Evolutionary conservation across 2,329 filamentous ascomycete species (phyloP).

Genomic region (Hysterium pulicare): DNA sequence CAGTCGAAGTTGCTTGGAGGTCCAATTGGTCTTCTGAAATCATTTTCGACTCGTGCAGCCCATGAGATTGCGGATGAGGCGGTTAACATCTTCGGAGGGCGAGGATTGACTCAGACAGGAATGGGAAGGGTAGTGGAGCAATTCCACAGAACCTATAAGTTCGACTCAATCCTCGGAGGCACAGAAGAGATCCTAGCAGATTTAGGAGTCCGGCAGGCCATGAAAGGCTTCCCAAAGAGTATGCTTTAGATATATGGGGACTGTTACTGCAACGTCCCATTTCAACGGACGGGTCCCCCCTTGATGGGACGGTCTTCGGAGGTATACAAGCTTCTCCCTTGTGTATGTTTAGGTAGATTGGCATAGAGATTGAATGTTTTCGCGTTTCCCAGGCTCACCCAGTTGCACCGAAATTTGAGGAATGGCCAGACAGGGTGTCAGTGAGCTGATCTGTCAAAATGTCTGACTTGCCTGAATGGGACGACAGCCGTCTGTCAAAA

Average conservation of each 20-base stretch:
- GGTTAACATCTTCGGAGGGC: slow-evolving; percentile 81
- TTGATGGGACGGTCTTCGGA: no score
- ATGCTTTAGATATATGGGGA: slow-evolving; percentile 58
- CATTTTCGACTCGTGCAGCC: slow-evolving; percentile 69
- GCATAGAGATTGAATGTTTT: no score
- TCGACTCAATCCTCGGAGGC: slow-evolving; percentile 63
- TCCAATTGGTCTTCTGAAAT: slow-evolving; percentile 79
- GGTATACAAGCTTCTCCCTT: no score
- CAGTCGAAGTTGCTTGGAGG: slow-evolving; percentile 74
- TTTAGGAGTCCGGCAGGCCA: slow-evolving; percentile 76
- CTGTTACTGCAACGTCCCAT: no score
- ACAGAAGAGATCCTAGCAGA: slow-evolving; percentile 81
- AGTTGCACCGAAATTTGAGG: no score
- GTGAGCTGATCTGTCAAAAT: no score
- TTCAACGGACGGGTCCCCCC: no score
- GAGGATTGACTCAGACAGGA: slow-evolving; percentile 73
- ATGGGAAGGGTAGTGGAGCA: slow-evolving; percentile 83
- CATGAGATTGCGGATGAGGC: slow-evolving; percentile 82
- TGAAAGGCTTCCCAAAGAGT: slow-evolving; percentile 80
- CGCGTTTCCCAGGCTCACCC: no score
- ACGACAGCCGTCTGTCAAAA: no score
- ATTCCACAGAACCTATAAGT: slow-evolving; percentile 83
- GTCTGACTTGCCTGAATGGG: no score
- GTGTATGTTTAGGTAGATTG: no score
- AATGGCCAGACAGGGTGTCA: no score